Conservation (phyloP, 2,329 filamentous ascomycete species). For the Ceratocystis smalleyi region DNA sequence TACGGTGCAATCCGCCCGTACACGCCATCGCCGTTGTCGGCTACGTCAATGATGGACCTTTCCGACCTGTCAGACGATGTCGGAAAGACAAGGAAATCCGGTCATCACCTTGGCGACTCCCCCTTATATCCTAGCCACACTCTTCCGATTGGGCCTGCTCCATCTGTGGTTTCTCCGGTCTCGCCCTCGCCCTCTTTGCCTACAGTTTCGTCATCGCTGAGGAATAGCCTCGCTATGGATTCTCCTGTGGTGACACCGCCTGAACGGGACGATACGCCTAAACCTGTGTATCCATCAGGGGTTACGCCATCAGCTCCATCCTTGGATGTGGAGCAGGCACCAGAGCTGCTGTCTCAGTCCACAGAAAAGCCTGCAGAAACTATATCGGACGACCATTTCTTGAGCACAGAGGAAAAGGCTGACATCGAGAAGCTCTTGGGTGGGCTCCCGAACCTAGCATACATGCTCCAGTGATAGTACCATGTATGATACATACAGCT, state of each 20-base stretch:
- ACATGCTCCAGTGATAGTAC: slow-evolving; percentile 6
- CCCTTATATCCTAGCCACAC: neutral
- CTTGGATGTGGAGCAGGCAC: neutral
- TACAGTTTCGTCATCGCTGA: neutral
- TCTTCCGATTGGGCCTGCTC: neutral
- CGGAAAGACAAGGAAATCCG: neutral
- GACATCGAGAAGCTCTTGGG: neutral
- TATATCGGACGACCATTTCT: neutral
- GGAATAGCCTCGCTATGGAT: neutral
- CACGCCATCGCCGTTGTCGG: slow-evolving; percentile 14
- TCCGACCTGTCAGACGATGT: neutral
- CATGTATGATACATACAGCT: neutral
- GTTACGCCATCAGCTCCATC: neutral
- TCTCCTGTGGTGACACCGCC: neutral
- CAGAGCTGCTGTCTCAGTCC: neutral
- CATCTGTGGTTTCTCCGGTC: neutral
- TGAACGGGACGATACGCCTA: neutral
- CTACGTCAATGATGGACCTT: slow-evolving; percentile 1
- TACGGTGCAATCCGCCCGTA: slow-evolving; percentile 4
- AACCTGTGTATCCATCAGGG: neutral
- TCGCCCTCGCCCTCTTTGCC: neutral
- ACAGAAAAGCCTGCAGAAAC: neutral
- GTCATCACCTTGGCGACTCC: neutral
- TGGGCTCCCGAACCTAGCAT: slow-evolving; percentile 9
- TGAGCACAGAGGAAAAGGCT: neutral